phyloP scores from a whole-genome alignment of 2,329 filamentous ascomycete genomes.

The Sporothrix brunneoviolacea region DNA sequence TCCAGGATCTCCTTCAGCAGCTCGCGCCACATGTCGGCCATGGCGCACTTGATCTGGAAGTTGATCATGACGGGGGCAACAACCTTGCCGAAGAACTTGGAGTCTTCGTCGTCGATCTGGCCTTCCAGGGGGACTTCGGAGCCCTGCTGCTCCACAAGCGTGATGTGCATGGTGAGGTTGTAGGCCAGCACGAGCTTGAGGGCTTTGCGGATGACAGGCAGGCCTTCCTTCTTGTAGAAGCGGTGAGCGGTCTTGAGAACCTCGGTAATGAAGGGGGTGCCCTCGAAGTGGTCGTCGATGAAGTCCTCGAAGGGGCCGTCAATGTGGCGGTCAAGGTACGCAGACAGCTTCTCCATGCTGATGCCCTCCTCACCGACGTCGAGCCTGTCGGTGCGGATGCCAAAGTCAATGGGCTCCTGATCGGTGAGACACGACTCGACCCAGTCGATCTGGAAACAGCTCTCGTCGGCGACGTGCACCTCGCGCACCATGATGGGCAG shows the following conservation, averaged over 20 bases:
- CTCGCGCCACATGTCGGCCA: constrained; percentile 97
- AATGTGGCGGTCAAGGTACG: constrained; percentile 93
- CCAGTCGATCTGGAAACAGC: constrained; percentile 92
- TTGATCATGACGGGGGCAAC: constrained; percentile 98
- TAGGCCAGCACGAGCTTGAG: constrained; percentile 93
- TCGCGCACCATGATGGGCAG: constrained; percentile 90
- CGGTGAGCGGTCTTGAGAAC: constrained; percentile 94
- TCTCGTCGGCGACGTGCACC: constrained; percentile 85
- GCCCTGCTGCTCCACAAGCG: constrained; percentile 83
- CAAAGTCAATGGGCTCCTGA: constrained; percentile 71
- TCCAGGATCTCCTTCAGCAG: constrained; percentile 93
- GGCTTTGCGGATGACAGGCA: constrained; percentile 87
- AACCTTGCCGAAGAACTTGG: constrained; percentile 83
- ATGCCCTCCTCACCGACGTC: constrained; percentile 87
- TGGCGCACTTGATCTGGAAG: constrained; percentile 96
- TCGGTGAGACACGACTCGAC: constrained; percentile 66
- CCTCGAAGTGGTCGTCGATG: constrained; percentile 93
- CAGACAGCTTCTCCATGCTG: constrained; percentile 70
- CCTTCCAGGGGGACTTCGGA: constrained; percentile 72
- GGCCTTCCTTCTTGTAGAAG: constrained; percentile 82
- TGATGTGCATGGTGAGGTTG: constrained; percentile 90
- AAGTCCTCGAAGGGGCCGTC: constrained; percentile 88
- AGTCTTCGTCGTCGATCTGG: constrained; percentile 77
- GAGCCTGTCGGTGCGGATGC: constrained; percentile 79
- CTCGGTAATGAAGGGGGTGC: constrained; percentile 89